These are phyloP conservation scores for Paxillus involutus DNA, from an alignment of 768 basidiomycete species.

Conservation along the genomic window DNA sequence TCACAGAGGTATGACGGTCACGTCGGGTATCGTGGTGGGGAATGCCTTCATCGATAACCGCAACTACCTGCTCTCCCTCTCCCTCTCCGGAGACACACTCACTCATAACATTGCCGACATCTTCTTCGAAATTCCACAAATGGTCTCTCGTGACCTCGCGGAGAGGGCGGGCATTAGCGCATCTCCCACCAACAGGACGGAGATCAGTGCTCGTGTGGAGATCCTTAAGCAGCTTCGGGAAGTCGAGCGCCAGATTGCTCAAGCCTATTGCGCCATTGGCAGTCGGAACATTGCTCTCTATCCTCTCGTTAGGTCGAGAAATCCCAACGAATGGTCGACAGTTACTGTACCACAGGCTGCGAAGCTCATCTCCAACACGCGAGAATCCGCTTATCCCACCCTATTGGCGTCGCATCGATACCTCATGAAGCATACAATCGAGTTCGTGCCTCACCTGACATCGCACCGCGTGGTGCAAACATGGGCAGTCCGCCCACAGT, in stretches of 20 bases:
- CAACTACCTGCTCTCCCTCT: slow-evolving; percentile 28
- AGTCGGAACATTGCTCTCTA: slow-evolving; percentile 38
- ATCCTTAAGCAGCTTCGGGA: slow-evolving; percentile 60
- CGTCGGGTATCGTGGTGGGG: slow-evolving; percentile 29
- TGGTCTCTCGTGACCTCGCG: slow-evolving; percentile 46
- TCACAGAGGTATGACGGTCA: slow-evolving; percentile 17
- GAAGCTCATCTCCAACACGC: slow-evolving; percentile 36
- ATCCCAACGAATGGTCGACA: slow-evolving; percentile 52
- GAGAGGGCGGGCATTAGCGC: slow-evolving; percentile 44
- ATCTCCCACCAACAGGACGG: slow-evolving; percentile 27
- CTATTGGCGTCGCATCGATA: slow-evolving; percentile 58
- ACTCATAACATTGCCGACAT: slow-evolving; percentile 51
- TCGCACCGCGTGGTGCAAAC: slow-evolving; percentile 47
- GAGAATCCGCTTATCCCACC: slow-evolving; percentile 32
- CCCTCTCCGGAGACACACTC: slow-evolving; percentile 51
- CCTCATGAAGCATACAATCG: slow-evolving; percentile 51
- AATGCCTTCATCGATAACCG: slow-evolving; percentile 32
- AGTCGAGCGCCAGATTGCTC: slow-evolving; percentile 50
- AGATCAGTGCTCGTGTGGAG: slow-evolving; percentile 62
- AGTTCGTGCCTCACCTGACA: slow-evolving; percentile 51
- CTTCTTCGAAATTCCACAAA: slow-evolving; percentile 58
- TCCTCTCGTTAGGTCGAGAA: slow-evolving; percentile 40
- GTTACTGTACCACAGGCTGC: slow-evolving; percentile 58
- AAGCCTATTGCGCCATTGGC: slow-evolving; percentile 35
- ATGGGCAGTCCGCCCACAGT: slow-evolving; percentile 64